Evolutionary conservation across 192 early-diverging fungal genomes (phyloP).

Genomic region (Podila clonocystis): DNA sequence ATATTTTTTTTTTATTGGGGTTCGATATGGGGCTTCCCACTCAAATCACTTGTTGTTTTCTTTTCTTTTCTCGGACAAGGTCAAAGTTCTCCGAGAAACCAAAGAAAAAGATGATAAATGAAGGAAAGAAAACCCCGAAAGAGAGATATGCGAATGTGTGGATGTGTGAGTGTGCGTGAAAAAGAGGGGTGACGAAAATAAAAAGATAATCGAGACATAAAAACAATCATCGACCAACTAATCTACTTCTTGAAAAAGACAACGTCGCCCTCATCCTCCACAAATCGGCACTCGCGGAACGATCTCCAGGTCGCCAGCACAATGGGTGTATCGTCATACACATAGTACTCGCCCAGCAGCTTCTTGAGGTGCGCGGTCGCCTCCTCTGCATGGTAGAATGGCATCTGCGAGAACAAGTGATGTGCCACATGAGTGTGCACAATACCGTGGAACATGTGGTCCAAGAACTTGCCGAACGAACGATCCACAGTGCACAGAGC

Average conservation of each 20-base stretch:
- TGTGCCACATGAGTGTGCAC: constrained; percentile 95
- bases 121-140: no score
- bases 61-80: no score
- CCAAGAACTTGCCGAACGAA: constrained; percentile 86
- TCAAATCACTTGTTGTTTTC: no score
- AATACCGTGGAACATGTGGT: constrained; percentile 84
- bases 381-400: constrained; percentile 92
- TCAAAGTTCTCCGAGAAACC: no score
- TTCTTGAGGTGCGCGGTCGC: constrained; percentile 86
- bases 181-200: background rate
- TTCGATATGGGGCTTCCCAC: no score
- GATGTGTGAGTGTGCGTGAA: background rate
- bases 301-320: constrained; percentile 74
- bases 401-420: constrained; percentile 98
- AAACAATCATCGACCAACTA: background rate
- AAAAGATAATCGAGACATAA: background rate
- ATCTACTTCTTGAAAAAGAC: constrained; percentile 69
- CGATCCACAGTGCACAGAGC: constrained; percentile 91
- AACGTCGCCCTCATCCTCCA: constrained; percentile 91
- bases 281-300: constrained; percentile 80
- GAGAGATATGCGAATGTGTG: background rate
- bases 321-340: constrained; percentile 78
- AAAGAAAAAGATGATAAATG: no score
- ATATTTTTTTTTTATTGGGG: no score
- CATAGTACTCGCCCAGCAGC: constrained; percentile 85